These are phyloP conservation scores for Eucalyptus curtisii DNA, from an alignment of 345 rosid species.

Conservation along the genomic window DNA sequence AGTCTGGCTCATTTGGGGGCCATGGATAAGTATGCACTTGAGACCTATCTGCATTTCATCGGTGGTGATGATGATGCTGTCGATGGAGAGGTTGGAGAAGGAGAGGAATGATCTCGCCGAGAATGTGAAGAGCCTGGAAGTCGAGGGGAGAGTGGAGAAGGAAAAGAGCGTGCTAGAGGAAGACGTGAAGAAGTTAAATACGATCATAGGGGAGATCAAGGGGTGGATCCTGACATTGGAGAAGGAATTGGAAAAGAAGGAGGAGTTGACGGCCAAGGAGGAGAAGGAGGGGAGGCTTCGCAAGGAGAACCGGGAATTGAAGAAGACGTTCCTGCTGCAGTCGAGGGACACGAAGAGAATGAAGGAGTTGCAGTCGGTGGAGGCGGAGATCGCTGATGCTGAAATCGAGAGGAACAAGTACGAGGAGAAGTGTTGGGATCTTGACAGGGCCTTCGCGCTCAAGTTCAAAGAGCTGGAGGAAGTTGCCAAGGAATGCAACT, in stretches of 20 bases:
- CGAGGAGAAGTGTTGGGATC: conserved; percentile 83
- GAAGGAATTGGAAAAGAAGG: conserved; percentile 40
- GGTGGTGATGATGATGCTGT: conserved; percentile 56
- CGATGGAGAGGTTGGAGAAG: conserved; percentile 39
- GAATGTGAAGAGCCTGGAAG: conserved; percentile 15
- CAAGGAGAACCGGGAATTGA: conserved; percentile 65
- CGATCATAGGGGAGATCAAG: conserved; percentile 30
- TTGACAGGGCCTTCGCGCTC: conserved; percentile 24
- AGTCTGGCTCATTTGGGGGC: too few species aligned
- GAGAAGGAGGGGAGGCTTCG: conserved; percentile 44
- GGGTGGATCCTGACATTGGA: conserved; percentile 24
- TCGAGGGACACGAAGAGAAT: conserved; percentile 81
- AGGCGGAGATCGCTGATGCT: conserved; percentile 60
- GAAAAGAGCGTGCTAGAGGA: conserved; percentile 42
- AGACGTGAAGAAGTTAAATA: conserved; percentile 54
- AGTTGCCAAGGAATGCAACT: conserved; percentile 65
- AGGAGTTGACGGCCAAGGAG: conserved; percentile 33
- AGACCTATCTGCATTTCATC: conserved; percentile 36
- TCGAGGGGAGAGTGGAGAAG: conserved; percentile 32
- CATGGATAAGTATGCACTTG: too few species aligned
- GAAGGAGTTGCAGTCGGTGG: conserved; percentile 83
- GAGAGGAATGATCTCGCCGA: conserved; percentile 32
- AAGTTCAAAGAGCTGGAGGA: conserved; percentile 59
- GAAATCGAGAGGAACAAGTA: conserved; percentile 49
- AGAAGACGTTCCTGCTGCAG: conserved; percentile 60